These are phyloP conservation scores for Fonsecaea pedrosoi DNA, from an alignment of 2,329 filamentous ascomycete genomes.

Conservation along the genomic window DNA sequence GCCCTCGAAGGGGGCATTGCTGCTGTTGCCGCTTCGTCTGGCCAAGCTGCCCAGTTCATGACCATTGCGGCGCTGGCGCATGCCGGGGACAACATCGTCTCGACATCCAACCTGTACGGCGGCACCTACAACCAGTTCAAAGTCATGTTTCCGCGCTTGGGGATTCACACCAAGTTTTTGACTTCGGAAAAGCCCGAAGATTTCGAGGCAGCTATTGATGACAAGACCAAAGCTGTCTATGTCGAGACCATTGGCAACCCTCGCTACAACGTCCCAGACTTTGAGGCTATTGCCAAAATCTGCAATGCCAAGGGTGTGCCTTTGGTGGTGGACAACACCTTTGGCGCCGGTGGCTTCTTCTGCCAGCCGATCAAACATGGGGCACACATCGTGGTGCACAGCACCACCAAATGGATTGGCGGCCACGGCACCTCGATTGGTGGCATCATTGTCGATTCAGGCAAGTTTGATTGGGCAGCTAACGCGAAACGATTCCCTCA, in stretches of 20 bases:
- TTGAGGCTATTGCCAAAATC: slow-evolving; percentile 78
- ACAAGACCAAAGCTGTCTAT: slow-evolving; percentile 87
- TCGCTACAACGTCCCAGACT: slow-evolving; percentile 84
- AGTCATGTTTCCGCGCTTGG: slow-evolving; percentile 78
- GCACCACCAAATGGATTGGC: slow-evolving; percentile 91
- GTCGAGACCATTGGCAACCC: slow-evolving; percentile 90
- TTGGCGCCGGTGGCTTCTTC: slow-evolving; percentile 86
- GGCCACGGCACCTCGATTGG: slow-evolving; percentile 84
- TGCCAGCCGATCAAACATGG: slow-evolving; percentile 82
- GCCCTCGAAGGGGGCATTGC: slow-evolving; percentile 75
- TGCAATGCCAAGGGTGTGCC: slow-evolving; percentile 72
- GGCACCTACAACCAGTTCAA: slow-evolving; percentile 96
- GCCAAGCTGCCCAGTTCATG: slow-evolving; percentile 88
- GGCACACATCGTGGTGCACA: slow-evolving; percentile 88
- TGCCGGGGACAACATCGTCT: slow-evolving; percentile 85
- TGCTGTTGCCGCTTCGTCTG: slow-evolving; percentile 68
- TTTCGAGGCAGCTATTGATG: slow-evolving; percentile 78
- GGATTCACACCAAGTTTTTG: slow-evolving; percentile 83
- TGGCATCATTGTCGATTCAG: slow-evolving; percentile 80
- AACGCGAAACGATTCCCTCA: slow-evolving; percentile 86
- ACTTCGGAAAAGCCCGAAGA: slow-evolving; percentile 71
- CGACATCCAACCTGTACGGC: slow-evolving; percentile 84
- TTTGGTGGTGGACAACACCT: slow-evolving; percentile 83
- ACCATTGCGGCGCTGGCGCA: slow-evolving; percentile 77
- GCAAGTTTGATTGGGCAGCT: slow-evolving; percentile 87